Evolutionary conservation across 208 protist species (phyloP), one percentile per base, ranked within the genome.

Genomic region (Crithidia acanthocephali): DNA sequence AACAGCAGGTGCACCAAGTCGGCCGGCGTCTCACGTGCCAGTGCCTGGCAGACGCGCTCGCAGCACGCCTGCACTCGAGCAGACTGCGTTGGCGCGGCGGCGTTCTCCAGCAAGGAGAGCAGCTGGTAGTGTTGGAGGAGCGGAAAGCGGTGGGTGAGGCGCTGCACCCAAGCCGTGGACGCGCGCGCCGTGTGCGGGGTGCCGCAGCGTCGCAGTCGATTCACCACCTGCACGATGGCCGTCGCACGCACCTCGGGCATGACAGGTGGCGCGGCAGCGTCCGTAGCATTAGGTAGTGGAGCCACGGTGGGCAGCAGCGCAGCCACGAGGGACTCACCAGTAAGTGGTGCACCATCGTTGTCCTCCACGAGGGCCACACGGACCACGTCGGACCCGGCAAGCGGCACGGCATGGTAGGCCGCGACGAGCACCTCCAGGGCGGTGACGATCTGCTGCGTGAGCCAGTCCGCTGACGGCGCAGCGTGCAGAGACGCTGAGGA

Each of bases 121-220:
- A 90, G 68, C 30, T 76, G 67, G 72, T 87, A 93, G 82, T 95
- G 90, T 53, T 86, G 74, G 20, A 93, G 79, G 18, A 90, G 72
- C 25, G 90, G 87, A 45, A 85, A 79, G 55, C 80, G 79, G 32
- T 77, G 77, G 23, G 63, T 32, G 52, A 95, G 83, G 42, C 83
- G 78, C 40, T 76, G 74, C 28, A 81, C 81, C 85, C 88, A 95
- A 11, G 80, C 75, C 18, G 61, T 61, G 72, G 78, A 81, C 1
- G 90, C 87, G 25, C 76, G 63, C 30, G 71, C 42, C 22, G 75
- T 80, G 51, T 77, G 68, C 35, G 75, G 61, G 27, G 62, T 81
- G 53, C 80, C 78, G 53, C 87, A 84, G 27, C 50, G 65, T 18
- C 57, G 68, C 33, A 92, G 74, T 4, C 76, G 74, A 27, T 77